Base-by-base conservation (phyloP, 805 yeast genomes). In the Nakazawaea holstii region DNA sequence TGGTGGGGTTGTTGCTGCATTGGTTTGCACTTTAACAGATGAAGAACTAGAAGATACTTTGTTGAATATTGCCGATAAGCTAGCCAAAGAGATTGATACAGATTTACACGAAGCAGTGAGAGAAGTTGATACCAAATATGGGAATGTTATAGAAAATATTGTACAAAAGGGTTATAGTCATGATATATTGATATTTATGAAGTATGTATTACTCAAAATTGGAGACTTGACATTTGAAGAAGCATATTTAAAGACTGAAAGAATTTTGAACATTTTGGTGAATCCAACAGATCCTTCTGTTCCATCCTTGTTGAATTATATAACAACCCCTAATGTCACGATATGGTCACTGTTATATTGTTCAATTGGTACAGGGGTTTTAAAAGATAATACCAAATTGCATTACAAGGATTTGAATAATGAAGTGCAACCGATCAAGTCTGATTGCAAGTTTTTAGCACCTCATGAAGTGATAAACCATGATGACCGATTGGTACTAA, bases 221-320 rank as follows among this genome's bases (percentile, higher is more conserved):
- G 96, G 92, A 2, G 85, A 87, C 57, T 63, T 85, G 61, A 94
- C 99, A 0, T 94, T 94, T 64, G 97, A 92, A 64, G 98, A 94
- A 60, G 95, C 97, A 0, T 89, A 83, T 59, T 70, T 83, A 50
- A 79, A 77, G 52, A 84, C 96, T 0, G 91, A 86, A 39, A 77
- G 87, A 54, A 80, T 88, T 1, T 71, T 92, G 44, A 94, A 92
- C 62, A 82, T 94, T 40, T 84, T 90, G 1, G 84, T 92, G 2
- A 89, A 89, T 63, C 95, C 97, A 2, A 80, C 86, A 0, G 80
- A 81, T 54, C 76, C 75, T 30, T 73, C 83, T 2, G 74, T 86
- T 8, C 94, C 95, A 0, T 74, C 82, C 1, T 69, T 91, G 41
- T 67, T 91, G 53, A 94, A 94, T 65, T 90, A 92, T 61, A 82